Evolutionary conservation across 805 yeast genomes (phyloP), one percentile per base, ranked within the genome.

Genomic region (Candida sanyiensis): DNA sequence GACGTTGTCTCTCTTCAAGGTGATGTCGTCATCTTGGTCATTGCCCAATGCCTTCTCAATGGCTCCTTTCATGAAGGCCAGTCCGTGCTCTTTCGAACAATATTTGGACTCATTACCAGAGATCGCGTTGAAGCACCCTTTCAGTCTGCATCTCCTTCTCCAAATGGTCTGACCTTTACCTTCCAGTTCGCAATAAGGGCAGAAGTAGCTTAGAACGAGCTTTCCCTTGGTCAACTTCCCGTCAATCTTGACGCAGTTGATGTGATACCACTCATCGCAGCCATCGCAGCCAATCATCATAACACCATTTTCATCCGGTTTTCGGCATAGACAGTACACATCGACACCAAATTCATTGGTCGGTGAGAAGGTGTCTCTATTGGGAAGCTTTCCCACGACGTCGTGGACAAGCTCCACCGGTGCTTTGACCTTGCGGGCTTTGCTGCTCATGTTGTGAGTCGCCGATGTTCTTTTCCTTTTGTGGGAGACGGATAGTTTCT

Each of bases 181-280:
- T 24, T 64, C 65, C 13, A 60, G 56, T 38, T 72, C 74, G 57
- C 96, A 88, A 42, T 77, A 75, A 8, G 82, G 81, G 54, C 97
- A 88, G 54, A 66, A 82, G 53, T 72, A 88, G 39, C 72, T 71
- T 33, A 73, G 67, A 9, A 87, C 78, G 36, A 87, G 63, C 28
- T 70, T 66, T 41, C 73, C 69, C n/a, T n/a, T n/a, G n/a, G n/a
- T n/a, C 51, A 70, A 72, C 38, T 65, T 60, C 7, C 56, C 57
- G 37, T 77, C 69, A 26, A 87, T 55, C 37, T 69, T 70, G 70
- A 88, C 74, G 56, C 97, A 89, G 33, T 63, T 64, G 59, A 88
- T 85, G 60, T 89, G 97, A 55, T 72, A 89, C 97, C 97, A 89
- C 42, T 86, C 96, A 52, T 87, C 96, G 61, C 97, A 89, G 6